Conservation (phyloP, 2,329 filamentous ascomycete genomes). For the Aspergillus ibericus region DNA sequence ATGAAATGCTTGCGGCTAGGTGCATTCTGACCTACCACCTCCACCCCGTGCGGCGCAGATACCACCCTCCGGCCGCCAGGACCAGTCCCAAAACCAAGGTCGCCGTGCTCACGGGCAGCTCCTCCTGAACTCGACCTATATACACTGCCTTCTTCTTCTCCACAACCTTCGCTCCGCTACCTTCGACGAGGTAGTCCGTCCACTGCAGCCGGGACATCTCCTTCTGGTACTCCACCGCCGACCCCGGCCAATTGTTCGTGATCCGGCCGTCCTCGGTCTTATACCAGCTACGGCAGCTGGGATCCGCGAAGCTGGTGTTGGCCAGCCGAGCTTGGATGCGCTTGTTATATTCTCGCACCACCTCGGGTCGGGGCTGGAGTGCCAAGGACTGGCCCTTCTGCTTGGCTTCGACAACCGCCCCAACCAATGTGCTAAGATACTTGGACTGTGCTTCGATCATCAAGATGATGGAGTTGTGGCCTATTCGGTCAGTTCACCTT, state of each 20-base stretch:
- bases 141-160: conserved; percentile 25
- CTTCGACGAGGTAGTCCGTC: conserved; percentile 31
- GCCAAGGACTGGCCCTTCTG: conserved; percentile 42
- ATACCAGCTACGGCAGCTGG: conserved; percentile 58
- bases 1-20: no score
- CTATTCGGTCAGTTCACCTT: conserved; percentile 22
- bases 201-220: conserved; percentile 31
- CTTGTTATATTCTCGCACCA: conserved; percentile 48
- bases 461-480: conserved; percentile 59
- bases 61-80: conserved; percentile 52
- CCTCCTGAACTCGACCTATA: conserved; percentile 38
- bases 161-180: conserved; percentile 25
- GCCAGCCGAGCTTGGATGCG: conserved; percentile 47
- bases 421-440: conserved; percentile 55
- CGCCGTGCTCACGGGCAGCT: conserved; percentile 32
- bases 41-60: conserved; percentile 6
- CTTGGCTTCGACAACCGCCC: conserved; percentile 50
- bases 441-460: conserved; percentile 61
- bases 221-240: conserved; percentile 58
- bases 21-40: not conserved
- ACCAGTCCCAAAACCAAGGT: conserved; percentile 63
- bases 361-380: conserved; percentile 45
- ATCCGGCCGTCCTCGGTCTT: conserved; percentile 56
- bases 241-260: conserved; percentile 59
- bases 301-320: conserved; percentile 54